phyloP scores from a whole-genome alignment of 1,284 basidiomycete species.

The Cryptococcus maquisensis region DNA sequence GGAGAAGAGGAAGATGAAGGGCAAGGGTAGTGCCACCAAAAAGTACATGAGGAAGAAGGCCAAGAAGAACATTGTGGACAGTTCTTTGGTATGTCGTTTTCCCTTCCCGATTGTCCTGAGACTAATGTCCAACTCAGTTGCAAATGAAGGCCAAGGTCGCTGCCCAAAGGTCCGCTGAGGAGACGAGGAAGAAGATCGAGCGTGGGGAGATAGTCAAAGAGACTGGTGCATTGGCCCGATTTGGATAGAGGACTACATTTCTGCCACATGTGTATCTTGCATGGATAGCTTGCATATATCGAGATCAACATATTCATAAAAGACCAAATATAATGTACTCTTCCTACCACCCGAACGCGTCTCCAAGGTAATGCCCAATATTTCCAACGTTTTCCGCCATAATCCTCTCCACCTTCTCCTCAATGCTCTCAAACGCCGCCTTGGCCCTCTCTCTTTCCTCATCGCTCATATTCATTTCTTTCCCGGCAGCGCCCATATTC shows the following conservation, averaged over 20 bases:
- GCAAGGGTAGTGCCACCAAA: conserved; percentile 68
- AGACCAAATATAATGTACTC: no score
- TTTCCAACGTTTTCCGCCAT: conserved; percentile 33
- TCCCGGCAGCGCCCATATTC: conserved; percentile 1
- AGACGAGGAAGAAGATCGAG: conserved; percentile 24
- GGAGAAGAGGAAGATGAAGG: conserved; percentile 19
- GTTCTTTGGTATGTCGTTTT: conserved; percentile 62
- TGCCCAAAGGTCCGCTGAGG: conserved; percentile 26
- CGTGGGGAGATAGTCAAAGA: conserved; percentile 26
- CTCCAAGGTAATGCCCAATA: conserved; percentile 36
- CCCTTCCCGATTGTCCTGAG: not conserved
- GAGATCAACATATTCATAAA: no score
- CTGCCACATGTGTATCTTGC: not conserved
- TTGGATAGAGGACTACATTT: conserved; percentile 12
- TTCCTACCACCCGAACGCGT: conserved; percentile 38
- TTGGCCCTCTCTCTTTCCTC: conserved; percentile 37
- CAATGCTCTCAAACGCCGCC: conserved; percentile 30
- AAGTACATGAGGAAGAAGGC: conserved; percentile 72
- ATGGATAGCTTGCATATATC: no score
- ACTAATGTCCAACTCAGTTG: conserved; percentile 33
- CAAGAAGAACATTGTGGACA: conserved; percentile 88
- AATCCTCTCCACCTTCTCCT: conserved; percentile 32
- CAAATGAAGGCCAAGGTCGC: conserved; percentile 34
- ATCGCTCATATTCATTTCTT: conserved; percentile 13
- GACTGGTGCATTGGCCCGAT: conserved; percentile 30